Evolutionary conservation across 495 filamentous ascomycete species (phyloP).

Genomic region (Staphylotrichum longicolle): DNA sequence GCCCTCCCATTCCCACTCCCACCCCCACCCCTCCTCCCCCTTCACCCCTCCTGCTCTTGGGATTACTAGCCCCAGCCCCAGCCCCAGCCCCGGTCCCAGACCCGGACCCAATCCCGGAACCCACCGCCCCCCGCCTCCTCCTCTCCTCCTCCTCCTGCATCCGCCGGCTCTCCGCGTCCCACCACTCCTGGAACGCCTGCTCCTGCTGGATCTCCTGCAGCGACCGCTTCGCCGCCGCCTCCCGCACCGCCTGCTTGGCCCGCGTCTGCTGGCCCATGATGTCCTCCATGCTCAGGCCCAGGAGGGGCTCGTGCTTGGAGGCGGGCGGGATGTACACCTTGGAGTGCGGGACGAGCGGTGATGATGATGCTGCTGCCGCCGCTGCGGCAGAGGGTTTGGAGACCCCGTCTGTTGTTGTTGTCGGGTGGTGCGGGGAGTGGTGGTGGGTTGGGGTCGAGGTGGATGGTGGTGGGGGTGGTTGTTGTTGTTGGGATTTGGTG

Average conservation of each 20-base stretch:
- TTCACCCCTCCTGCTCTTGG: slow-evolving; percentile 17
- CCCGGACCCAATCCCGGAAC: too few relatives aligned
- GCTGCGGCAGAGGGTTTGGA: not conserved
- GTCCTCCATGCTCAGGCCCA: slow-evolving; percentile 75
- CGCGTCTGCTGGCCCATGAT: slow-evolving; percentile 84
- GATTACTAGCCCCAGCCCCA: too few relatives aligned
- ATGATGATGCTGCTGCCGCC: slow-evolving; percentile 3
- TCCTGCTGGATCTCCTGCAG: slow-evolving; percentile 93
- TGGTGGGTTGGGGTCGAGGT: slow-evolving; percentile 2
- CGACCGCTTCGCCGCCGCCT: slow-evolving; percentile 80
- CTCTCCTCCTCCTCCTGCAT: slow-evolving; percentile 63
- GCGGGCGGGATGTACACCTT: slow-evolving; percentile 49
- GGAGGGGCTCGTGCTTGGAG: slow-evolving; percentile 52
- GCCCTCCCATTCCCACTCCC: slow-evolving; percentile 28
- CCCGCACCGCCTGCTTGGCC: slow-evolving; percentile 77
- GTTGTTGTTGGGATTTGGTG: slow-evolving; percentile 10
- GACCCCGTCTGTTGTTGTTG: slow-evolving; percentile 3
- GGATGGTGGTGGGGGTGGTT: slow-evolving; percentile 18
- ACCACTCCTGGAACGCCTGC: slow-evolving; percentile 97
- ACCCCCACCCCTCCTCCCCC: slow-evolving; percentile 33
- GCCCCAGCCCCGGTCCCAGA: too few relatives aligned
- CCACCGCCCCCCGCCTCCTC: slow-evolving; percentile 26
- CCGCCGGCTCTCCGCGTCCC: slow-evolving; percentile 84
- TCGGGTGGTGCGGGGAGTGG: not conserved
- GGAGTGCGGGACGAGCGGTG: slow-evolving; percentile 47